Conservation (phyloP, 495 filamentous ascomycete species). For the Parachaetomium inaequale region DNA sequence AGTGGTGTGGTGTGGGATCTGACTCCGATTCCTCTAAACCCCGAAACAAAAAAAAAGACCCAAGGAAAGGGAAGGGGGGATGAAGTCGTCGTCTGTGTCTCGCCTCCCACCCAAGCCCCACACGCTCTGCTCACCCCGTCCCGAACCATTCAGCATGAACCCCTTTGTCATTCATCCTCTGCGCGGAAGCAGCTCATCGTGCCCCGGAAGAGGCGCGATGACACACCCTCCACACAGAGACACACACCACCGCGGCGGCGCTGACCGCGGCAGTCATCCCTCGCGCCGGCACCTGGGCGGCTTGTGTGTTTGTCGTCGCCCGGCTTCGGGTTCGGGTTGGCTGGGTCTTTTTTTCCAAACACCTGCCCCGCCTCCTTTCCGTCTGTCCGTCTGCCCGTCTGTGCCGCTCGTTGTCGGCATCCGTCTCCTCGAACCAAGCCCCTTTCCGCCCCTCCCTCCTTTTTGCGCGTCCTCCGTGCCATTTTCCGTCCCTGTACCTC, state of each 20-base stretch:
- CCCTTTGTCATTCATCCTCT: background rate
- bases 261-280: background rate
- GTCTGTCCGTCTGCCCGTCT: background rate
- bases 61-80: background rate
- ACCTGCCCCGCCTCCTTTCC: background rate
- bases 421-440: background rate
- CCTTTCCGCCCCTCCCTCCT: background rate
- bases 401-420: background rate
- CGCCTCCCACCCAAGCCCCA: background rate
- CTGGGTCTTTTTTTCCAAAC: background rate
- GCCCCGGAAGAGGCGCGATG: background rate
- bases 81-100: background rate
- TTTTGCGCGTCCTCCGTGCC: background rate
- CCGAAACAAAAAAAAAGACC: background rate
- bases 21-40: slow-evolving; percentile 5
- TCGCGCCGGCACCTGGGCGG: background rate
- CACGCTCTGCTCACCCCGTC: background rate
- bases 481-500: background rate
- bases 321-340: background rate
- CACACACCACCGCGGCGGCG: no score
- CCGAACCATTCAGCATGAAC: background rate
- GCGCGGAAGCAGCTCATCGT: background rate
- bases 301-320: background rate
- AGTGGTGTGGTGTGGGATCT: background rate
- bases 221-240: slow-evolving; percentile 1